Percentiles rank a stretch among this genome's conserved stretches.
Evolutionary conservation across 2,329 filamentous ascomycete genomes (phyloP).

Genomic region (Trichoderma atrobrunneum): DNA sequence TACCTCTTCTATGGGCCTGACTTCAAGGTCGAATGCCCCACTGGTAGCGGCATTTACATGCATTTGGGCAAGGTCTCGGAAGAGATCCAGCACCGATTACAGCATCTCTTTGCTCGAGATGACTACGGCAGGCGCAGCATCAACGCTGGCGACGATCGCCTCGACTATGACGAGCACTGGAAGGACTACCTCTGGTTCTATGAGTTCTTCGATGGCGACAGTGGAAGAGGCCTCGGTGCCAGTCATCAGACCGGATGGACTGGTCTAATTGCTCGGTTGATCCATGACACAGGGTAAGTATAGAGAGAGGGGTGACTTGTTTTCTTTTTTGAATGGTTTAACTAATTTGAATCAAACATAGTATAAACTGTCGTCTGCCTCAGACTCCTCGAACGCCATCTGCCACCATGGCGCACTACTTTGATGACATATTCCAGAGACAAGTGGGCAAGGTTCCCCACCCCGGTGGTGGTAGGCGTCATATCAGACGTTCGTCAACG

Average conservation of each 20-base stretch:
- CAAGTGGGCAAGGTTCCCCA: conserved; percentile 37
- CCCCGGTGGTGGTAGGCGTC: conserved; percentile 42
- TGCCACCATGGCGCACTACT: conserved; percentile 85
- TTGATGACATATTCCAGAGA: conserved; percentile 78
- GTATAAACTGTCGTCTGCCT: conserved; percentile 83
- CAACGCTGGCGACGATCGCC: conserved; percentile 77
- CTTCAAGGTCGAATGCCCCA: conserved; percentile 89
- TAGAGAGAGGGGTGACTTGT: neutral
- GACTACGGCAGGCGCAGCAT: conserved; percentile 86
- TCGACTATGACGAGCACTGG: conserved; percentile 92
- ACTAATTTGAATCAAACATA: conserved; percentile 38
- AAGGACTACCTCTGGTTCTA: conserved; percentile 85
- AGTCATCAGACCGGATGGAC: conserved; percentile 98
- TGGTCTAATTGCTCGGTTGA: conserved; percentile 91
- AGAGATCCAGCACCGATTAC: conserved; percentile 89
- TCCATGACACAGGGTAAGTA: conserved; percentile 91
- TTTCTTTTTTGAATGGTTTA: neutral
- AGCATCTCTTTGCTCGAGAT: conserved; percentile 82
- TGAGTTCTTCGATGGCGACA: conserved; percentile 95
- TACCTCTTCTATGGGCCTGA: conserved; percentile 92
- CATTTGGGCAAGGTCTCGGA: conserved; percentile 93
- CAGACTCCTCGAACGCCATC: conserved; percentile 89
- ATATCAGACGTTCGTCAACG: conserved; percentile 74
- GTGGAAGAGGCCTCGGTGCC: conserved; percentile 82
- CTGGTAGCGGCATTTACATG: conserved; percentile 91